Evolutionary conservation across 2,329 filamentous ascomycete genomes (phyloP).

Genomic region (Fusarium marasasianum): DNA sequence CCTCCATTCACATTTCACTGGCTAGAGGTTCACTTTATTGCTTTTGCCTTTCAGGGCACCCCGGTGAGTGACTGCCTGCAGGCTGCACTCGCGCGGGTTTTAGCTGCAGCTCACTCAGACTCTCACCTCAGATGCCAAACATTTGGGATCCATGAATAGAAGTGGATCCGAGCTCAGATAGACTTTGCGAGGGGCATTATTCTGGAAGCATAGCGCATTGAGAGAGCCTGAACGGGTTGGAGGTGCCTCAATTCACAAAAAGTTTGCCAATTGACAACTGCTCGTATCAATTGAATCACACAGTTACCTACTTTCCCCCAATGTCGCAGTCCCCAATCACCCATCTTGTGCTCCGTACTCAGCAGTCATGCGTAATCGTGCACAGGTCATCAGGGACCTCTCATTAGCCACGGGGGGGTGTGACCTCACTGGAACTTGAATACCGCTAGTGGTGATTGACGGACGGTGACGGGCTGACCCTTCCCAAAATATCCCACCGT

Average conservation of each 20-base stretch:
- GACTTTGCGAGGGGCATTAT: not conserved
- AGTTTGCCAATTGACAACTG: not conserved
- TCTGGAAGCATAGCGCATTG: not conserved
- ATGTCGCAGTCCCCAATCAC: constrained; percentile 3
- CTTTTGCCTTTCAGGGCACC: constrained; percentile 13
- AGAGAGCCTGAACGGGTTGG: not conserved
- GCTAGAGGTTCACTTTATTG: constrained; percentile 2
- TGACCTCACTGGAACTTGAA: constrained; percentile 9
- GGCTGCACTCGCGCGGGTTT: constrained; percentile 24
- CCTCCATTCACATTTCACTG: constrained; percentile 28
- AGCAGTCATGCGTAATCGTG: constrained; percentile 32
- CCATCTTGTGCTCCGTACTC: constrained; percentile 1
- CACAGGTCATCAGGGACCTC: constrained; percentile 36
- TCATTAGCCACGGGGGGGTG: constrained; percentile 27
- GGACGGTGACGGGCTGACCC: constrained; percentile 29
- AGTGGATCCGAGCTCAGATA: constrained; percentile 9
- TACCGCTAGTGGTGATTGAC: not conserved
- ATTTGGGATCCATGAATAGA: not conserved
- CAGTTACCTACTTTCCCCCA: not conserved
- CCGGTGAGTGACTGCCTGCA: constrained; percentile 26
- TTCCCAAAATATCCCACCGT: constrained; percentile 40
- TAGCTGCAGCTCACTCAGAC: constrained; percentile 31
- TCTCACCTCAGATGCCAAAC: constrained; percentile 9
- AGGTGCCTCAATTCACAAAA: not conserved
- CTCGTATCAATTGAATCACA: not conserved